Conservation (phyloP, 2,329 filamentous ascomycete species). For the Alternaria hordeiaustralica region DNA sequence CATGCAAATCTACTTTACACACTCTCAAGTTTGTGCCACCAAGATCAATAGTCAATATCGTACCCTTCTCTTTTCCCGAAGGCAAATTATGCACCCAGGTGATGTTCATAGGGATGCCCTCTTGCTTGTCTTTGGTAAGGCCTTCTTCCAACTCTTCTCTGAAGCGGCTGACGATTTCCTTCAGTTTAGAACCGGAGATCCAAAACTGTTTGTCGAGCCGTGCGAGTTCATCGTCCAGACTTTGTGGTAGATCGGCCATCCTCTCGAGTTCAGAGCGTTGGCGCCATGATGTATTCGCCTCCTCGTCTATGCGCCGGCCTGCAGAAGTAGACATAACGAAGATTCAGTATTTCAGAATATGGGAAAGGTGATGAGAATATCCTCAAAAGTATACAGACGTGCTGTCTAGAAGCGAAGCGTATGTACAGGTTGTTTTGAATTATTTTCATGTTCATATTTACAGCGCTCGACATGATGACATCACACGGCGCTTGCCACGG, state of each 20-base stretch:
- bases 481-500: conserved; percentile 11
- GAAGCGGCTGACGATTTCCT: conserved; percentile 31
- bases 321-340: conserved; percentile 19
- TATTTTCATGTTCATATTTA: not conserved
- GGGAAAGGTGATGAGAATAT: not conserved
- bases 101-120: conserved; percentile 80
- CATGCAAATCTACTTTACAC: conserved; percentile 87
- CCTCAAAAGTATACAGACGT: not conserved
- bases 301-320: conserved; percentile 12
- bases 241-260: conserved; percentile 23
- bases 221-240: conserved; percentile 29
- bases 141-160: conserved; percentile 35
- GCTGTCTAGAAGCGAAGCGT: not conserved
- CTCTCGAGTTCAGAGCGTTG: conserved; percentile 26
- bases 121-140: conserved; percentile 23
- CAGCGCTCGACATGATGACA: conserved; percentile 22
- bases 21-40: conserved; percentile 95
- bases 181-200: conserved; percentile 28
- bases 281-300: conserved; percentile 24
- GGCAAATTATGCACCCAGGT: conserved; percentile 95
- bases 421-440: not conserved
- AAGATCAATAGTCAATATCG: conserved; percentile 90
- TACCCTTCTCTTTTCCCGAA: conserved; percentile 84
- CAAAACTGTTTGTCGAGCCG: conserved; percentile 32
- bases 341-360: not conserved